phyloP scores from a whole-genome alignment of 169 alveolate genomes.

The Amoebophrya sp. region DNA sequence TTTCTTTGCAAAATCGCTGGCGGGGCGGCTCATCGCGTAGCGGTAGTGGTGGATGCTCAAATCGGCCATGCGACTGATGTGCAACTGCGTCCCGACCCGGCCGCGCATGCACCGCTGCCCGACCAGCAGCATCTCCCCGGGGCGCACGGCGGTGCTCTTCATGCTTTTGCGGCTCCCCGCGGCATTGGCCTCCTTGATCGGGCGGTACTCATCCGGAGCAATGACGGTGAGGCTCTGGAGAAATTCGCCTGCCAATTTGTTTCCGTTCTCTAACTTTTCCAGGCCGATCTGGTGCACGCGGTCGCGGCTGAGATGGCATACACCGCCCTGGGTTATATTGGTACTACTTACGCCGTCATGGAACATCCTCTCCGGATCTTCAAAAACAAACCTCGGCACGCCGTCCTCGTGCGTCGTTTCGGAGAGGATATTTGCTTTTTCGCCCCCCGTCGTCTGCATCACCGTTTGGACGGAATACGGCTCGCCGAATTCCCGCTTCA shows the following conservation, averaged over 20 bases:
- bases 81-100: not conserved
- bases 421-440: not conserved
- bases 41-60: not conserved
- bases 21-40: not conserved
- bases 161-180: not conserved
- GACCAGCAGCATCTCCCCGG: not conserved
- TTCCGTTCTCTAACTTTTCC: not conserved
- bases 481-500: not conserved
- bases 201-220: not conserved
- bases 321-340: too few species aligned
- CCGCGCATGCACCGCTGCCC: not conserved
- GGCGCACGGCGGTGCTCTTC: not conserved
- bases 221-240: not conserved
- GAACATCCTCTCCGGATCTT: not conserved
- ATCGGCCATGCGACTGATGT: not conserved
- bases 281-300: not conserved
- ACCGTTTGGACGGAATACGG: not conserved
- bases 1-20: too few species aligned
- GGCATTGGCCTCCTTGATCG: not conserved
- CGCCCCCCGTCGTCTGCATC: not conserved
- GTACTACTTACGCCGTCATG: too few species aligned
- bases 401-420: not conserved
- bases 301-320: not conserved
- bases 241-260: not conserved
- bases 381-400: not conserved